phyloP scores from a whole-genome alignment of 2,329 filamentous ascomycete genomes.

The Aspergillus hortae region DNA sequence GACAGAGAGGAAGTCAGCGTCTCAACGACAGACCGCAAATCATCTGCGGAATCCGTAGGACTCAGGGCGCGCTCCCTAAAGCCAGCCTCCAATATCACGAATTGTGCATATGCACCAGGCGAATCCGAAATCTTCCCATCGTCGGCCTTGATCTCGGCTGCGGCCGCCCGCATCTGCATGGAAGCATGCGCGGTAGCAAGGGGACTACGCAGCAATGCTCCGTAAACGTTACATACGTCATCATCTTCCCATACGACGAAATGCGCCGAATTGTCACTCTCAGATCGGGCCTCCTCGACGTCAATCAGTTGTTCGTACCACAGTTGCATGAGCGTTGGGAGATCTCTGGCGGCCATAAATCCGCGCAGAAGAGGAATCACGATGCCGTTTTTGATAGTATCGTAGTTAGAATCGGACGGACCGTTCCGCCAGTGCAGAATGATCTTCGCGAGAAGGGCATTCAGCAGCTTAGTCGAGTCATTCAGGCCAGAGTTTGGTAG shows the following conservation, averaged over 20 bases:
- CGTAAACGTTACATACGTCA: slow-evolving; percentile 36
- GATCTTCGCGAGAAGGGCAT: slow-evolving; percentile 34
- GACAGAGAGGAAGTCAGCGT: slow-evolving; percentile 27
- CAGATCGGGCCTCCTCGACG: slow-evolving; percentile 31
- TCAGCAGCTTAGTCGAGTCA: slow-evolving; percentile 33
- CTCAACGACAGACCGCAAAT: slow-evolving; percentile 23
- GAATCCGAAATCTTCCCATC: slow-evolving; percentile 25
- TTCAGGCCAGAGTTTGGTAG: slow-evolving; percentile 42
- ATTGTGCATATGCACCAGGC: slow-evolving; percentile 30
- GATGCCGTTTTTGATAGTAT: slow-evolving; percentile 35
- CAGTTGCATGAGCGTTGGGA: slow-evolving; percentile 36
- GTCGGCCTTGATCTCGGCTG: slow-evolving; percentile 23
- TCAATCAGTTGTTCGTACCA: slow-evolving; percentile 40
- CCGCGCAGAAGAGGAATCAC: slow-evolving; percentile 39
- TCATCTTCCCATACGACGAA: slow-evolving; percentile 47
- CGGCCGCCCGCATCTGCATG: slow-evolving; percentile 29
- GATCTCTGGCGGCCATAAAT: slow-evolving; percentile 39
- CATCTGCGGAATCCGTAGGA: slow-evolving; percentile 21
- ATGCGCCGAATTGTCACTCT: slow-evolving; percentile 16
- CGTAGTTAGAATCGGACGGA: slow-evolving; percentile 20
- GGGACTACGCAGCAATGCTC: slow-evolving; percentile 29
- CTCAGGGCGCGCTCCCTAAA: slow-evolving; percentile 24
- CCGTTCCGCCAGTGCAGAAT: slow-evolving; percentile 29
- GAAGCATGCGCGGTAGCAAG: slow-evolving; percentile 26
- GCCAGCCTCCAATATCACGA: slow-evolving; percentile 35